Conservation (phyloP, 768 basidiomycete species). For the Crassisporium funariophilum region DNA sequence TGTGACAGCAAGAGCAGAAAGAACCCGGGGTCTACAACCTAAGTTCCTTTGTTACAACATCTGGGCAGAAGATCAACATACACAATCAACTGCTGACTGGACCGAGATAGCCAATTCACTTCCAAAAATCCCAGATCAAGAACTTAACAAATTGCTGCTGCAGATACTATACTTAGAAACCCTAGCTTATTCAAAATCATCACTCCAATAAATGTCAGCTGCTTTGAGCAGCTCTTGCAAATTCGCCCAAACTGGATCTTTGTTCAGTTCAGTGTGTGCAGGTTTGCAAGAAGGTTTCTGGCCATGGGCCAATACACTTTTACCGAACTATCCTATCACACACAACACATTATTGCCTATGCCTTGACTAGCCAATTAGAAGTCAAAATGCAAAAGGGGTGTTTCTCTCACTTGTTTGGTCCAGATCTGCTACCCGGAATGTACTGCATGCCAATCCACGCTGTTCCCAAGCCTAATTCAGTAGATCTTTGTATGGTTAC, state of each 20-base stretch:
- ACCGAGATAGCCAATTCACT: conserved; percentile 14
- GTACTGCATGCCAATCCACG: conserved; percentile 31
- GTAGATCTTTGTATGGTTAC: conserved; percentile 36
- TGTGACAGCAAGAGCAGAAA: conserved; percentile 6
- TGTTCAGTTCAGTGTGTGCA: conserved; percentile 33
- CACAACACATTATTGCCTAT: conserved; percentile 18
- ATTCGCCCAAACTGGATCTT: conserved; percentile 44
- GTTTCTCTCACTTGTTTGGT: conserved; percentile 30
- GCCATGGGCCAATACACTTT: conserved; percentile 37
- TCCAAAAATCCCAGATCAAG: conserved; percentile 12
- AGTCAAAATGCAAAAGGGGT: conserved; percentile 14
- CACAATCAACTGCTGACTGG: conserved; percentile 17
- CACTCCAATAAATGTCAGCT: conserved; percentile 24
- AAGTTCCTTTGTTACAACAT: conserved; percentile 17
- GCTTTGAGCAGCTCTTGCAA: conserved; percentile 14
- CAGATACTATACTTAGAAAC: conserved; percentile 23
- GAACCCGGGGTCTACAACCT: background rate
- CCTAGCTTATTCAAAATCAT: conserved; percentile 38
- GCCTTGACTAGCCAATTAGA: conserved; percentile 22
- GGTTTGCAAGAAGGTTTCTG: conserved; percentile 43
- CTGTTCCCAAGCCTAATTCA: conserved; percentile 32
- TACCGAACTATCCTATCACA: conserved; percentile 16
- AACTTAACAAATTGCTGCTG: conserved; percentile 15
- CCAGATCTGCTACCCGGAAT: conserved; percentile 34
- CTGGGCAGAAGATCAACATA: conserved; percentile 5